These are phyloP conservation scores for Pseudogymnoascus sp. DNA, from an alignment of 2,329 filamentous ascomycete genomes.

Conservation along the genomic window DNA sequence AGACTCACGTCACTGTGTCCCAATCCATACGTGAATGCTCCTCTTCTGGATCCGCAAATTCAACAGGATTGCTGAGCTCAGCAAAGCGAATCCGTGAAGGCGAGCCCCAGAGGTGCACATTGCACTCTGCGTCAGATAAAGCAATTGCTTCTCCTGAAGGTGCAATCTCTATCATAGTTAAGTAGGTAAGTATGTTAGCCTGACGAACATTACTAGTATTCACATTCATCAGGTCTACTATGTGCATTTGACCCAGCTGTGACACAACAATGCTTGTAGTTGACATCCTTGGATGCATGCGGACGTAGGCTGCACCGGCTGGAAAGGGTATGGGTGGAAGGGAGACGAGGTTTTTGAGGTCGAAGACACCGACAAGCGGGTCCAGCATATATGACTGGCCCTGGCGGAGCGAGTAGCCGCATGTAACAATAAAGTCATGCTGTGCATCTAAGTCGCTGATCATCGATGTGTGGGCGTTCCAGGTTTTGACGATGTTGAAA, in stretches of 20 bases:
- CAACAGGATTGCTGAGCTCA: conserved; percentile 60
- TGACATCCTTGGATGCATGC: conserved; percentile 93
- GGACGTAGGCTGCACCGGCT: conserved; percentile 84
- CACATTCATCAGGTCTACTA: conserved; percentile 81
- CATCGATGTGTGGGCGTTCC: conserved; percentile 81
- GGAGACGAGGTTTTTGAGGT: conserved; percentile 82
- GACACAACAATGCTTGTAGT: conserved; percentile 93
- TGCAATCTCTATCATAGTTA: conserved; percentile 61
- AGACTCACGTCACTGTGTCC: conserved; percentile 59
- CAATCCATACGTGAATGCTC: conserved; percentile 49
- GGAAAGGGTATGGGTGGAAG: conserved; percentile 89
- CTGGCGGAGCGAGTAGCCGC: conserved; percentile 82
- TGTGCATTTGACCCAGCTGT: conserved; percentile 86
- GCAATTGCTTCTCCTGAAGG: conserved; percentile 65
- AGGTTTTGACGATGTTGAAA: conserved; percentile 74
- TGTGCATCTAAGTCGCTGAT: conserved; percentile 98
- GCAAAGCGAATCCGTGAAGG: conserved; percentile 64
- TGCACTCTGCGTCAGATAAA: conserved; percentile 57
- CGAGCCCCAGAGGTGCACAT: conserved; percentile 65
- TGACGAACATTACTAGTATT: conserved; percentile 64
- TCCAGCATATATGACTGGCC: conserved; percentile 77
- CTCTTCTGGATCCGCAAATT: conserved; percentile 54
- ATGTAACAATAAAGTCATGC: conserved; percentile 91
- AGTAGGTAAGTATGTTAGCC: conserved; percentile 53
- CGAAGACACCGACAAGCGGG: conserved; percentile 90